A percentile compares a stretch with the other conserved stretches of the same genome.
Evolutionary conservation across 2,329 filamentous ascomycete genomes (phyloP).

Genomic region (Clathrospora elynae): DNA sequence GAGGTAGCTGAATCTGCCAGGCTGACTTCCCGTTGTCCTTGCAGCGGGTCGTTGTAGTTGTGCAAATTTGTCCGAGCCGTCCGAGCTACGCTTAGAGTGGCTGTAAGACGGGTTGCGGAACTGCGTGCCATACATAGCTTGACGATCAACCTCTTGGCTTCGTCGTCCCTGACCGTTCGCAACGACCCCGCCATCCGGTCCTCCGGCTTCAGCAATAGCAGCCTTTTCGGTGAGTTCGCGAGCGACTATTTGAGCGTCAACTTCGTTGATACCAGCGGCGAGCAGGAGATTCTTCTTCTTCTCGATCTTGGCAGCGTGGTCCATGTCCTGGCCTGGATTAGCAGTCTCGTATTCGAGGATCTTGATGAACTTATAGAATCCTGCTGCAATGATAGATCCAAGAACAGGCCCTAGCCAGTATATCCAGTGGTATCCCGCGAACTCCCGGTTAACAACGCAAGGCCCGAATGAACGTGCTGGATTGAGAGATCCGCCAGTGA

Average conservation of each 20-base stretch:
- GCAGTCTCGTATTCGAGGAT: constrained; percentile 40
- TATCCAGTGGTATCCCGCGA: constrained; percentile 40
- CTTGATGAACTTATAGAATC: constrained; percentile 55
- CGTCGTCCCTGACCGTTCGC: constrained; percentile 18
- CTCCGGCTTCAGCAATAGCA: constrained; percentile 3
- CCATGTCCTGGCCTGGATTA: constrained; percentile 38
- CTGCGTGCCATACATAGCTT: constrained; percentile 16
- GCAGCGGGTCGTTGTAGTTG: constrained; percentile 14
- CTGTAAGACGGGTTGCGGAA: constrained; percentile 9
- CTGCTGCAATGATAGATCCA: constrained; percentile 51
- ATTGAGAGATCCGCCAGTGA: constrained; percentile 52
- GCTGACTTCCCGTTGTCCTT: constrained; percentile 15
- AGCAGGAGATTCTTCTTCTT: constrained; percentile 18
- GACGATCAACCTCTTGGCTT: constrained; percentile 4
- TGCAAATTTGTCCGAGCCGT: constrained; percentile 7
- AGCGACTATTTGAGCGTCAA: constrained; percentile 21
- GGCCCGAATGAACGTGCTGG: constrained; percentile 53
- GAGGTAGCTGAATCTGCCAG: constrained; percentile 22
- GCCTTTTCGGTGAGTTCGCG: constrained; percentile 22
- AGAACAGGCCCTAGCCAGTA: constrained; percentile 54
- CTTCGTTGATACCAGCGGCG: constrained; percentile 25
- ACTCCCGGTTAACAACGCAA: constrained; percentile 47
- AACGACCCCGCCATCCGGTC: constrained; percentile 11
- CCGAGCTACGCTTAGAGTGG: constrained; percentile 15
- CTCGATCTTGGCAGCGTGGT: constrained; percentile 17